Evolutionary conservation across 1,139 yeast genomes (phyloP).

Genomic region (Diutina neorugosa): DNA sequence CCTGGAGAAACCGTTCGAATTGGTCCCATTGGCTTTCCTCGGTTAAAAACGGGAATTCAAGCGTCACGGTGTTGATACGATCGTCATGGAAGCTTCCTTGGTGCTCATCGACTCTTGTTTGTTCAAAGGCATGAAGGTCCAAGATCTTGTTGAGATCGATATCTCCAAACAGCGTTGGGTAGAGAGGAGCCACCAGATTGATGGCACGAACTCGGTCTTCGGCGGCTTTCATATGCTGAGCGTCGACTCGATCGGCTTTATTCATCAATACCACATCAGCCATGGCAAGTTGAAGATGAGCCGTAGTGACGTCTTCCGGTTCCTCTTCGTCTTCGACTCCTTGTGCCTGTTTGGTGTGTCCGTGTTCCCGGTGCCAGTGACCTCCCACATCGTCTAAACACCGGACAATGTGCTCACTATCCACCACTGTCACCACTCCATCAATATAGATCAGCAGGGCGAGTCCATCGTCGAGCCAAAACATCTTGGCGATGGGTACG

Average conservation of each 20-base stretch:
- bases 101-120: conserved; percentile 6
- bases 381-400: conserved; percentile 67
- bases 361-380: conserved; percentile 41
- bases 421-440: conserved; percentile 89
- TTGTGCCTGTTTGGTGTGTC: conserved; percentile 15
- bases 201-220: conserved; percentile 37
- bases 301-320: conserved; percentile 48
- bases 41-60: conserved; percentile 38
- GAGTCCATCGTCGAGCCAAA: conserved; percentile 90
- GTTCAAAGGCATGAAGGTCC: conserved; percentile 74
- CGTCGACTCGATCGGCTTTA: conserved; percentile 46
- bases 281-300: conserved; percentile 80
- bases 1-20: conserved; percentile 53
- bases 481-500: conserved; percentile 92
- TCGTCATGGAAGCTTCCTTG: conserved; percentile 24
- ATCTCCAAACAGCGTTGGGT: conserved; percentile 62
- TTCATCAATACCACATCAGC: conserved; percentile 77
- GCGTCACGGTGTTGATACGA: conserved; percentile 51
- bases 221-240: conserved; percentile 14
- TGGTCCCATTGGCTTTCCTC: conserved; percentile 19
- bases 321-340: conserved; percentile 22
- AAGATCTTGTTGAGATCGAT: conserved; percentile 47
- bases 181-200: conserved; percentile 57
- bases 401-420: conserved; percentile 52
- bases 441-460: conserved; percentile 79